These are phyloP conservation scores for Leishmania braziliensis DNA, from an alignment of 208 protist species.

Conservation along the genomic window DNA sequence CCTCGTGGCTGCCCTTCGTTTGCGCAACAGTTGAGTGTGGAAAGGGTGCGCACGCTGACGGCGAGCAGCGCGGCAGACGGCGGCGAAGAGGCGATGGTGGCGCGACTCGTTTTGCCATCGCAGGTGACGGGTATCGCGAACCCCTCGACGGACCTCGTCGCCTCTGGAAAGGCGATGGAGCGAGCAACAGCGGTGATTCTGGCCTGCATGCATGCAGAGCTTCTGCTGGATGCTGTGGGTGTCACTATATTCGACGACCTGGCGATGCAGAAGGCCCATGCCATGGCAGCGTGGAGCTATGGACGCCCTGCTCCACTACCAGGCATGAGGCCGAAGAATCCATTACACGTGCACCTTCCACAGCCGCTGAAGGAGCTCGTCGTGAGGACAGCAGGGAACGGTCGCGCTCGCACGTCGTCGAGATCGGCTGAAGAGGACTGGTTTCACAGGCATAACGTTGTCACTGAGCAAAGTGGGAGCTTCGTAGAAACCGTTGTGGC, in stretches of 20 bases:
- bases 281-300: slow-evolving; percentile 72
- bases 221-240: slow-evolving; percentile 73
- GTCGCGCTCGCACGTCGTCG: slow-evolving; percentile 39
- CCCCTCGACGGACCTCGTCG: slow-evolving; percentile 27
- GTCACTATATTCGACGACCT: slow-evolving; percentile 68
- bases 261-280: slow-evolving; percentile 66
- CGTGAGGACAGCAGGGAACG: neutral
- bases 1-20: slow-evolving; percentile 43
- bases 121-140: slow-evolving; percentile 15
- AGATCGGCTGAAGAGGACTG: slow-evolving; percentile 70
- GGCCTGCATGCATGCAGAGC: slow-evolving; percentile 89
- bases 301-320: slow-evolving; percentile 75
- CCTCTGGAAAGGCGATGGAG: slow-evolving; percentile 68
- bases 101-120: slow-evolving; percentile 17
- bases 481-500: slow-evolving; percentile 62
- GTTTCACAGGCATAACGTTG: slow-evolving; percentile 53
- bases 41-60: slow-evolving; percentile 30
- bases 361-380: slow-evolving; percentile 62
- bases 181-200: slow-evolving; percentile 60
- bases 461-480: slow-evolving; percentile 55
- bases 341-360: slow-evolving; percentile 54
- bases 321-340: slow-evolving; percentile 41
- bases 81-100: slow-evolving; percentile 20
- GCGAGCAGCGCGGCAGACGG: slow-evolving; percentile 30
- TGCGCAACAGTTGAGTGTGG: slow-evolving; percentile 31